These are phyloP conservation scores for Talaromyces sp. DNA, from an alignment of 2,329 filamentous ascomycete genomes.

Conservation along the genomic window DNA sequence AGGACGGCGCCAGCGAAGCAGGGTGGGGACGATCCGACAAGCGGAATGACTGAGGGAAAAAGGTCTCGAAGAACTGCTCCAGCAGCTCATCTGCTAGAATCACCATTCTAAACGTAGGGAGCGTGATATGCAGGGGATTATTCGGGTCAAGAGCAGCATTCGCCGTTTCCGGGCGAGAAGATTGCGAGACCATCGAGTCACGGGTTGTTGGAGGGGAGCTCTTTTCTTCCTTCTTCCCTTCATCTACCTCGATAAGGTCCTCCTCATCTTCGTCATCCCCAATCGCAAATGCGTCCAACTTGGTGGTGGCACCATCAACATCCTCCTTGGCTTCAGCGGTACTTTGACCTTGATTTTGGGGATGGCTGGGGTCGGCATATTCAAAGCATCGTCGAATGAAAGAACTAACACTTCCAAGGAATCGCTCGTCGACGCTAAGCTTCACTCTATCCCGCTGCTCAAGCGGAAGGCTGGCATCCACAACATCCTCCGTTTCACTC, in stretches of 20 bases:
- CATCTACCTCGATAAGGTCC: conserved; percentile 38
- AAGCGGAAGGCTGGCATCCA: conserved; percentile 27
- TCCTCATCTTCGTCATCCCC: conserved; percentile 64
- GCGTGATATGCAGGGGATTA: conserved; percentile 88
- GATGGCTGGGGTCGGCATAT: conserved; percentile 89
- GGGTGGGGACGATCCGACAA: conserved; percentile 62
- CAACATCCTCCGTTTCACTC: conserved; percentile 56
- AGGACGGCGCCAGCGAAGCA: conserved; percentile 38
- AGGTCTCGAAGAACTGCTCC: conserved; percentile 95
- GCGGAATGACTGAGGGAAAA: conserved; percentile 88
- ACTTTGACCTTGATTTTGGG: conserved; percentile 50
- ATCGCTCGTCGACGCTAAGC: conserved; percentile 72
- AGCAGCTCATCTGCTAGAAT: conserved; percentile 92
- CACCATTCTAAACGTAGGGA: conserved; percentile 98
- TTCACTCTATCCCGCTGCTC: conserved; percentile 35
- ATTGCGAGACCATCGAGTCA: conserved; percentile 33
- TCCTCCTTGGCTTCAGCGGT: conserved; percentile 18
- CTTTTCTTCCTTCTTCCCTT: conserved; percentile 19
- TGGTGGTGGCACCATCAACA: conserved; percentile 31
- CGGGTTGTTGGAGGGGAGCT: conserved; percentile 23
- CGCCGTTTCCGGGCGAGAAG: conserved; percentile 62
- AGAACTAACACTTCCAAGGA: conserved; percentile 86
- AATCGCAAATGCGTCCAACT: conserved; percentile 63
- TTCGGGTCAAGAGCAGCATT: conserved; percentile 90
- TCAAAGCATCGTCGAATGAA: conserved; percentile 97